These are phyloP conservation scores for Pelargonium cotyledonis DNA, from an alignment of 441 rosid genomes.

Conservation along the genomic window DNA sequence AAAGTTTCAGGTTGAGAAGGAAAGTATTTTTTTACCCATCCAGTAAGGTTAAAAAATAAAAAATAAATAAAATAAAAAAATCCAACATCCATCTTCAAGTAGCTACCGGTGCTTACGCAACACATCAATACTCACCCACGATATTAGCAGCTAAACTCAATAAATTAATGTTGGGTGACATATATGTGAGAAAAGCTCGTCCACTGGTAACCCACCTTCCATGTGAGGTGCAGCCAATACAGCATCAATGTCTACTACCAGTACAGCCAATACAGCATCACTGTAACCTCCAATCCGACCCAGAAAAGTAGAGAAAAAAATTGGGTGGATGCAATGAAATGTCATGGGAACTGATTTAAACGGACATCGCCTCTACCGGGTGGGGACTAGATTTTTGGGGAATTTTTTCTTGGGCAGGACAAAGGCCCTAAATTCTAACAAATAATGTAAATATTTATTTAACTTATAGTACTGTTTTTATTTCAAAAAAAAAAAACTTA, in stretches of 20 bases:
- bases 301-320: background rate
- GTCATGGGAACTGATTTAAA: background rate
- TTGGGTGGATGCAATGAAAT: slow-evolving; percentile 1
- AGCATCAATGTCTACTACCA: background rate
- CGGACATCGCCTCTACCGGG: background rate
- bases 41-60: background rate
- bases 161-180: background rate
- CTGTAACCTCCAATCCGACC: slow-evolving; percentile 3
- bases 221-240: background rate
- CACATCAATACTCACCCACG: background rate
- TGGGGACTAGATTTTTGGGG: background rate
- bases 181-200: no score
- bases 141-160: background rate
- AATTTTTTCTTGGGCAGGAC: background rate
- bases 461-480: no score
- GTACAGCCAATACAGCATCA: background rate
- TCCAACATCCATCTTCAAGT: slow-evolving; percentile 16
- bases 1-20: slow-evolving; percentile 18
- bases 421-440: background rate
- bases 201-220: no score
- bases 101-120: slow-evolving; percentile 1
- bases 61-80: background rate
- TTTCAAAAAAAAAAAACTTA: no score
- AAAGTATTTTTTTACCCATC: slow-evolving; percentile 5
- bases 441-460: background rate